phyloP scores from a whole-genome alignment of 139 green algal genomes.

The Yamagishiella unicocca region DNA sequence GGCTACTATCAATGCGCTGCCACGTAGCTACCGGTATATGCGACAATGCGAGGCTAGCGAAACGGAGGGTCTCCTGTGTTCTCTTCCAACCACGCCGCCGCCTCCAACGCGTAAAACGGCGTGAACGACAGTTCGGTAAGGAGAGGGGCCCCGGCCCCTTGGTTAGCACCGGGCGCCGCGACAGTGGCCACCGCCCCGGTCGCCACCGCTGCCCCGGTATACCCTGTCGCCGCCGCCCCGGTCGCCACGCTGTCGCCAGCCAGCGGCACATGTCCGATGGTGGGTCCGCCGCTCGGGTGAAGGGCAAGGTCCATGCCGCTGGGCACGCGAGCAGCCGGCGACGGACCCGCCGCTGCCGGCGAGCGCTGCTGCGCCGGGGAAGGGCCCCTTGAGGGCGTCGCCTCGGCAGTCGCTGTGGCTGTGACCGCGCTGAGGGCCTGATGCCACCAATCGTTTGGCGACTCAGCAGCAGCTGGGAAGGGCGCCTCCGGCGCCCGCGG shows the following conservation, averaged over 20 bases:
- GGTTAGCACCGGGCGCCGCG: neutral
- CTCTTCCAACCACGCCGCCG: neutral
- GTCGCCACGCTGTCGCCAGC: too few relatives aligned
- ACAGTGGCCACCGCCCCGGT: neutral
- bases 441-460: neutral
- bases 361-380: too few relatives aligned
- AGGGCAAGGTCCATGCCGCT: too few relatives aligned
- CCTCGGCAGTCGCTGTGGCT: too few relatives aligned
- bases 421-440: too few relatives aligned
- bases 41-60: neutral
- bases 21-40: neutral
- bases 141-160: neutral
- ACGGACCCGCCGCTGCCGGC: neutral
- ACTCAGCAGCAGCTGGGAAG: neutral
- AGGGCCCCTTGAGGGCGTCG: too few relatives aligned
- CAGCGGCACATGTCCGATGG: too few relatives aligned
- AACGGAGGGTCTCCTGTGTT: neutral
- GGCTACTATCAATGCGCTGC: neutral
- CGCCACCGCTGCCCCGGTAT: neutral
- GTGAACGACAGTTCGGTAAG: constrained; percentile 1
- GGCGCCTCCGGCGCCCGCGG: neutral
- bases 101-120: neutral
- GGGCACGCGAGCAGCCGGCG: too few relatives aligned
- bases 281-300: too few relatives aligned
- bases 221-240: neutral